These are phyloP conservation scores for Rhodomyrtus tomentosa DNA, from an alignment of 345 rosid species.

Conservation along the genomic window DNA sequence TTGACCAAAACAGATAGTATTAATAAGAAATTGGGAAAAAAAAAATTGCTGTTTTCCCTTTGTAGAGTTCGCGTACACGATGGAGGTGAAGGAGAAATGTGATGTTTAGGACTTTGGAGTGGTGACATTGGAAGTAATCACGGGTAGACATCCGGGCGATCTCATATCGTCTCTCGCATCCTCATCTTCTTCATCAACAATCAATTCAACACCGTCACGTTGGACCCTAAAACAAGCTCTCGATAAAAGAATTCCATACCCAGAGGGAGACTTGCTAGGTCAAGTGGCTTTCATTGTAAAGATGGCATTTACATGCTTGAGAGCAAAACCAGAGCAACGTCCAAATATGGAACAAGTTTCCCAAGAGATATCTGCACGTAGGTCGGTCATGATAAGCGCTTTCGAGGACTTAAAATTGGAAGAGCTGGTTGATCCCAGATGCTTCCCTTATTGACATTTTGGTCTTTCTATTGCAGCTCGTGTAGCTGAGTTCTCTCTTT, in stretches of 20 bases:
- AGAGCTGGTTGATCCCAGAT: neutral
- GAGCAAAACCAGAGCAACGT: neutral
- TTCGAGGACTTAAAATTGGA: neutral
- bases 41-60: neutral
- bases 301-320: neutral
- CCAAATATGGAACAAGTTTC: neutral
- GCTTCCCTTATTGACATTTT: neutral
- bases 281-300: neutral
- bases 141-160: neutral
- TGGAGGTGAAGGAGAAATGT: neutral
- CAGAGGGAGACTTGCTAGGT: neutral
- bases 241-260: neutral
- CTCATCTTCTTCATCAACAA: neutral
- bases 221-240: neutral
- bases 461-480: neutral
- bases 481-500: neutral
- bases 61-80: neutral
- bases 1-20: neutral
- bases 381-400: neutral
- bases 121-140: neutral
- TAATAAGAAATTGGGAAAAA: neutral
- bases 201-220: neutral
- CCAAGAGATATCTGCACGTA: neutral
- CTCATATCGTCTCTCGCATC: neutral
- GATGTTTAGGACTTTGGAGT: neutral